Base-by-base conservation (phyloP, 306 rosid species). In the Dalbergia cultrata region DNA sequence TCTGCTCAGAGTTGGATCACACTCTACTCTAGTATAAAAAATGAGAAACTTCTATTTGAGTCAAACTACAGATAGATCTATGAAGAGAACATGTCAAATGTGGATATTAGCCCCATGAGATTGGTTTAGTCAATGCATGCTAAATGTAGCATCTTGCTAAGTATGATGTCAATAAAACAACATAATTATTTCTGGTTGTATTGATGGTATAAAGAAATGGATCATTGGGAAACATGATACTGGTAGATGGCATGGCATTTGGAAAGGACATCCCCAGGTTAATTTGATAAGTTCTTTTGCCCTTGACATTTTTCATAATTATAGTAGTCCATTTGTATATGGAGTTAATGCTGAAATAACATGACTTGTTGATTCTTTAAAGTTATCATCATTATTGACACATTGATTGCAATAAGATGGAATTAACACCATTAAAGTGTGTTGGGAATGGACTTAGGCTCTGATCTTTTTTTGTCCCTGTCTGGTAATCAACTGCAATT, bases 121-220 rank as follows among this genome's bases (percentile, higher is more conserved):
- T 21, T 13, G 39, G 43, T 59, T 66, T 74, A 50, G 71, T 61
- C 45, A 52, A 75, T 58, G 50, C 26, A 60, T 26, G 64, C 49
- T 75, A 37, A 70, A 53, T 68, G 6, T 74, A 31, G 74, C 80
- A 67, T 74, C 87, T 79, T 37, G 5, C 53, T 52, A 54, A 52
- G 53, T 67, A 67, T 75, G 63, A 69, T 53, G 37, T 33, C 44
- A 31, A 43, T 75, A 70, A 39, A 60, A 41, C 12, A 54, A 53
- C 26, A 53, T 69, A 62, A 31, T 26, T 7, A 22, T 43, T 74
- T 76, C 10, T 39, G 49, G 60, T 66, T 71, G 8, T 45, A 21
- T 72, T 58, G 41, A 67, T 72, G 26, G 50, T 57, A 58, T 49
- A 72, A 66, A 11, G 18, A 58, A 83, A 45, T 66, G 63, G 33